Conservation (phyloP, 169 alveolate species). For the Cryptosporidium sp. region DNA sequence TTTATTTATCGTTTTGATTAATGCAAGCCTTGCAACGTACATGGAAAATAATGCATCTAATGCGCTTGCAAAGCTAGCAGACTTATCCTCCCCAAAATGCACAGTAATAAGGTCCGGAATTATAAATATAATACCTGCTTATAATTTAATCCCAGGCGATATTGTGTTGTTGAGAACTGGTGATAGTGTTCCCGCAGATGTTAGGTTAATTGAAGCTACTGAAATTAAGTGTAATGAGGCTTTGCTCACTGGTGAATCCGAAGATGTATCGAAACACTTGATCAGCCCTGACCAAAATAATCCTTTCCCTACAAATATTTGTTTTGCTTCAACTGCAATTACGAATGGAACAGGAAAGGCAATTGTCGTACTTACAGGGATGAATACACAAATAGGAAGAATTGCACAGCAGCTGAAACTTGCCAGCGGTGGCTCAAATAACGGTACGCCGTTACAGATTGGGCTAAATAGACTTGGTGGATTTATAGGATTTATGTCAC, state of each 20-base stretch:
- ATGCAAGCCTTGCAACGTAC: constrained; percentile 92
- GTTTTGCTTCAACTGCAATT: constrained; percentile 93
- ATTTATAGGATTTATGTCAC: constrained; percentile 86
- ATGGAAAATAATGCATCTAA: constrained; percentile 91
- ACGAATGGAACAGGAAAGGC: constrained; percentile 92
- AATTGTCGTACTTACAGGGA: constrained; percentile 92
- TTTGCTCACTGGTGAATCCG: constrained; percentile 93
- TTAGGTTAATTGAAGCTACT: constrained; percentile 88
- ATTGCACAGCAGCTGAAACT: constrained; percentile 92
- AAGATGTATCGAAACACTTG: constrained; percentile 86
- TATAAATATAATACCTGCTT: constrained; percentile 84
- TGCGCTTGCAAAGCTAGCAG: constrained; percentile 91
- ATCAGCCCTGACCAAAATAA: constrained; percentile 82
- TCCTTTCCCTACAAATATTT: constrained; percentile 89
- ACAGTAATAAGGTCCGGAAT: constrained; percentile 87
- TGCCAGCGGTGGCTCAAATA: constrained; percentile 81
- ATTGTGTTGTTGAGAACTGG: constrained; percentile 91
- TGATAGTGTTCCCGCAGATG: constrained; percentile 94
- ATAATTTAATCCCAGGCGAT: constrained; percentile 94
- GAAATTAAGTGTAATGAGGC: constrained; percentile 94
- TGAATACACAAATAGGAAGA: constrained; percentile 94
- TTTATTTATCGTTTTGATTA: constrained; percentile 87
- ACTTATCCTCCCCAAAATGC: constrained; percentile 91
- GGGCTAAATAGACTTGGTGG: constrained; percentile 89
- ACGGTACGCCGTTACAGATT: constrained; percentile 85